Percentiles rank a stretch among this genome's conserved stretches.
These are phyloP conservation scores for Boletus rubroflammeus DNA, from an alignment of 768 basidiomycete genomes.

Conservation along the genomic window DNA sequence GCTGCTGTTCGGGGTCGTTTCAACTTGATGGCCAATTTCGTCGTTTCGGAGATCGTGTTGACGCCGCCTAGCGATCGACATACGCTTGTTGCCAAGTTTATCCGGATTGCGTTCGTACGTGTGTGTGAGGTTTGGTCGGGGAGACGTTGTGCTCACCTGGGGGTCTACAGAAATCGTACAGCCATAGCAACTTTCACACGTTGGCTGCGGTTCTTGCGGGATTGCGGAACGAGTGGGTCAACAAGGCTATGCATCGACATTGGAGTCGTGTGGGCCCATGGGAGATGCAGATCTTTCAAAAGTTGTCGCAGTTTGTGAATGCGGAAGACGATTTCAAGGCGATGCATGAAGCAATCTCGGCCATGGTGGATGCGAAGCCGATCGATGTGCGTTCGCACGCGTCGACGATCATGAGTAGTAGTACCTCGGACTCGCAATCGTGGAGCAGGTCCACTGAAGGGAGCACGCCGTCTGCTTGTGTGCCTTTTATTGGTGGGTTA, in stretches of 20 bases:
- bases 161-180: constrained; percentile 68
- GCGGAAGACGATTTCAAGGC: constrained; percentile 68
- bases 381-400: constrained; percentile 52
- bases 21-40: constrained; percentile 80
- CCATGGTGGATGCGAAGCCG: constrained; percentile 64
- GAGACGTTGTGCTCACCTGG: not conserved
- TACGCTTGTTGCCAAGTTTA: constrained; percentile 69
- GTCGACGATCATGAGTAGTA: constrained; percentile 48
- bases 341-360: constrained; percentile 62
- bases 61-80: constrained; percentile 65
- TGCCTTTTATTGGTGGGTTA: constrained; percentile 76
- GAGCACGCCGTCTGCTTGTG: constrained; percentile 53
- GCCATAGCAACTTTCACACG: constrained; percentile 72
- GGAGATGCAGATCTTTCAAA: constrained; percentile 70
- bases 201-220: constrained; percentile 78
- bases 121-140: not conserved
- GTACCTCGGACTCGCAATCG: constrained; percentile 38
- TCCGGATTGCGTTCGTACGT: constrained; percentile 81
- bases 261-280: constrained; percentile 66
- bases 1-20: constrained; percentile 76
- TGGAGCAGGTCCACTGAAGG: constrained; percentile 39
- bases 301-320: constrained; percentile 64
- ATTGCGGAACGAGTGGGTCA: constrained; percentile 66
- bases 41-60: constrained; percentile 75
- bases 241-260: constrained; percentile 59